Evolutionary conservation across 257 asterid genomes (phyloP), one percentile per base, ranked within the genome.

Genomic region (Cinchona pubescens): DNA sequence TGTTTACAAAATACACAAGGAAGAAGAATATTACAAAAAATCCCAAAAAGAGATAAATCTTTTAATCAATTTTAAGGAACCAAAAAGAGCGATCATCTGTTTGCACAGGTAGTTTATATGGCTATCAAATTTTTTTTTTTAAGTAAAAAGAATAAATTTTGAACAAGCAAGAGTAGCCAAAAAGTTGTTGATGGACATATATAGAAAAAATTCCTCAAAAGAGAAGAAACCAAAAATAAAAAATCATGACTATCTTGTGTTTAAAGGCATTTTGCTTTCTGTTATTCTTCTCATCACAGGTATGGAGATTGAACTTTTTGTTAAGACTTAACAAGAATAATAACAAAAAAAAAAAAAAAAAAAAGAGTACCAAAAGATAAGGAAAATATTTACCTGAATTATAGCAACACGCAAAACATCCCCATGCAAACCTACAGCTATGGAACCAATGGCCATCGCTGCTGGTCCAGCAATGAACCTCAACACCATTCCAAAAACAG

Each of bases 381-480:
- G 32, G 8, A 21, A 37, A n/a, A 58, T 27, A n/a, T 16, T 58
- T 71, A 84, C 88, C 85, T 81, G 88, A 10, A 84, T 79, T 34
- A 81, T 81, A 14, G 85, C 81, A 23, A 84, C 72, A 37, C 77
- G 77, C 21, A 84, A 74, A 67, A 79, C 71, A 64, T 84, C 82
- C 0, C 85, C 88, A 42, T 69, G 83, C 74, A 84, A 55, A 48
- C 88, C 83, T 3, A 84, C 74, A 4, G 72, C 78, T 38, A 81
- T 37, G 56, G 88, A 76, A 18, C 78, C 88, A 53, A 84, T 72
- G 2, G 88, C 85, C 85, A 79, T 81, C 10, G 88, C 78, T 7
- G 82, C 82, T 13, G 88, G 88, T 16, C 88, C 88, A 3, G 75
- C 83, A 21, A 84, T 67, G 76, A 81, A 84, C 75, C 78, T 79